Base-by-base conservation (phyloP, 495 filamentous ascomycete genomes). In the Annulohypoxylon stygium region DNA sequence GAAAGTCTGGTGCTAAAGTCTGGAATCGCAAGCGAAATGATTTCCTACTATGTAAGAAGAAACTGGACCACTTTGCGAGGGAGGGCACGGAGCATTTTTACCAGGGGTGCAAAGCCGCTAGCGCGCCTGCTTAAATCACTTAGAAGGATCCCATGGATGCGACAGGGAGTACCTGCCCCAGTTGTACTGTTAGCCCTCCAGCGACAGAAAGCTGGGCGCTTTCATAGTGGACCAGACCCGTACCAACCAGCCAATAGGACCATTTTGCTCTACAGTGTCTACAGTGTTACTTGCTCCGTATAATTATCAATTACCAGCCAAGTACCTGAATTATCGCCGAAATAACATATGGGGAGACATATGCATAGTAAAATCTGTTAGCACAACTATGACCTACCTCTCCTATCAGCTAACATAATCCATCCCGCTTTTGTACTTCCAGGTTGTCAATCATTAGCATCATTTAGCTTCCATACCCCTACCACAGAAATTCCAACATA, bases 11-110 rank as follows among this genome's bases (percentile, higher is more conserved):
- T 43, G 11, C 39, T 43, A 30, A 30, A 30, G 78, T 81, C 77
- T 78, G 80, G 76, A 79, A 78, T 79, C 80, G 75, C 78, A 84
- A 85, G 82, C 83, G 83, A 85, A 76, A 85, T 83, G 83, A 30
- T 54, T 84, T 82, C 78, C 81, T 78, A 30, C 30, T 6, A 30
- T 30, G 30, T 30, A 73, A 70, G 78, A 77, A 78, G 76, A 81
- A 80, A 76, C 78, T 82, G 78, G 78, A 67, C 78, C 71, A 75
- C 71, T 66, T 79, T 79, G 79, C 30, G 80, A 43, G 76, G 78
- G 78, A 79, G 79, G 70, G 71, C 67, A 74, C 71, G 71, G 71
- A 70, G 63, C 72, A 67, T 64, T 67, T 75, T 65, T 58, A 67
- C 59, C 63, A 75, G 72, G 72, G 67, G 64, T 11, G 67, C 51